phyloP scores from a whole-genome alignment of 2,329 filamentous ascomycete species.

The Fusarium torreyae region DNA sequence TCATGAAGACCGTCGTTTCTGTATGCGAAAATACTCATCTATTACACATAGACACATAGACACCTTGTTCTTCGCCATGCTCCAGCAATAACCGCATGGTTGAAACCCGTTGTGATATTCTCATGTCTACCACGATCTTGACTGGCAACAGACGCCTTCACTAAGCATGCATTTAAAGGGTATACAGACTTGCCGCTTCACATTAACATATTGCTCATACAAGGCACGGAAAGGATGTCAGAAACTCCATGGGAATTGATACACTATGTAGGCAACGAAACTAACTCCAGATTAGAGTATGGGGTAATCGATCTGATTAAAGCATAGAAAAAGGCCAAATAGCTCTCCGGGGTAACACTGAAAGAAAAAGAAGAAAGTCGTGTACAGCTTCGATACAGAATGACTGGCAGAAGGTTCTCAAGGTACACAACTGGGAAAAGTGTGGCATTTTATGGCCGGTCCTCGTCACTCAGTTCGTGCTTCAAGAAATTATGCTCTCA shows the following conservation, averaged over 20 bases:
- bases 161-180: neutral
- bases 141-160: neutral
- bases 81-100: neutral
- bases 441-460: constrained; percentile 14
- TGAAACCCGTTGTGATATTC: too few relatives aligned
- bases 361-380: constrained; percentile 56
- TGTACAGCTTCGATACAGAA: constrained; percentile 42
- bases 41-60: neutral
- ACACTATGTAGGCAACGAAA: constrained; percentile 49
- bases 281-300: constrained; percentile 53
- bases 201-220: neutral
- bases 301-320: constrained; percentile 58
- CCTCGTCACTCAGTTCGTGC: constrained; percentile 5
- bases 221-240: constrained; percentile 15
- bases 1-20: neutral
- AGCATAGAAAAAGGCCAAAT: constrained; percentile 57
- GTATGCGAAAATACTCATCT: neutral
- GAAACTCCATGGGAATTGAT: constrained; percentile 47
- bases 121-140: neutral
- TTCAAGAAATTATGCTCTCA: constrained; percentile 29
- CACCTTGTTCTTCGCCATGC: neutral
- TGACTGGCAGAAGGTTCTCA: constrained; percentile 10
- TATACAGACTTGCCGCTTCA: neutral
- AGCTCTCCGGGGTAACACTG: constrained; percentile 56
- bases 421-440: constrained; percentile 26